Evolutionary conservation across 305 asterid species (phyloP), one percentile per base, ranked within the genome.

Genomic region (Stenogyne calaminthoides): DNA sequence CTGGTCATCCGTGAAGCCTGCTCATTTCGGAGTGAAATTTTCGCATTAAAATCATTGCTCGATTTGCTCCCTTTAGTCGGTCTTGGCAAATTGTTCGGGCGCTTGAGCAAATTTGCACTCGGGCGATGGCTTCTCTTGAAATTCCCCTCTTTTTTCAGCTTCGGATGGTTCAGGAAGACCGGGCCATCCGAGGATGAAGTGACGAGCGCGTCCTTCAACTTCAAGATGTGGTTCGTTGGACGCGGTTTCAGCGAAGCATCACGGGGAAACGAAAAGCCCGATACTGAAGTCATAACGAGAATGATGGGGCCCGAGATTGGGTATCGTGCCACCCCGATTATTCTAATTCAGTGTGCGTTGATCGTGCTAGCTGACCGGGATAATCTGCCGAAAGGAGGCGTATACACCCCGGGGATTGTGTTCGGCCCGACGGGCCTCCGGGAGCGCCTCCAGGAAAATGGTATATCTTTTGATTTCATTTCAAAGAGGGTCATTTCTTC

Each of bases 191-290:
- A 89, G 82, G 98, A 94, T 6, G 89, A 94, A 84, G 96, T 91
- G 52, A 83, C 80, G n/a, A 81, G 29, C 3, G n/a, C n/a, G n/a
- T n/a, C n/a, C n/a, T n/a, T n/a, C n/a, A n/a, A n/a, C n/a, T n/a
- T n/a, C n/a, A n/a, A n/a, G n/a, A n/a, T n/a, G 96, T 94, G 98
- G 97, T 94, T 94, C 46, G 83, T 93, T 0, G 97, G 96, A 18
- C 88, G 76, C 1, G 98, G 97, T n/a, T 91, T 67, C 52, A 82
- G 91, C 0, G 95, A 91, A 34, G 88, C 88, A 4, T 72, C 80
- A 5, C 65, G 73, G 67, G 90, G 85, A 5, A 75, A 71, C 64
- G 76, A 19, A 70, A 86, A 88, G 71, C 85, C 88, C 1, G 97
- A 93, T 65, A 78, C 84, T 82, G 89, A 91, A 78, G 78, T 93